Evolutionary conservation across 352 stramenopile species (phyloP).

Genomic region (Saprolegnia parasitica): DNA sequence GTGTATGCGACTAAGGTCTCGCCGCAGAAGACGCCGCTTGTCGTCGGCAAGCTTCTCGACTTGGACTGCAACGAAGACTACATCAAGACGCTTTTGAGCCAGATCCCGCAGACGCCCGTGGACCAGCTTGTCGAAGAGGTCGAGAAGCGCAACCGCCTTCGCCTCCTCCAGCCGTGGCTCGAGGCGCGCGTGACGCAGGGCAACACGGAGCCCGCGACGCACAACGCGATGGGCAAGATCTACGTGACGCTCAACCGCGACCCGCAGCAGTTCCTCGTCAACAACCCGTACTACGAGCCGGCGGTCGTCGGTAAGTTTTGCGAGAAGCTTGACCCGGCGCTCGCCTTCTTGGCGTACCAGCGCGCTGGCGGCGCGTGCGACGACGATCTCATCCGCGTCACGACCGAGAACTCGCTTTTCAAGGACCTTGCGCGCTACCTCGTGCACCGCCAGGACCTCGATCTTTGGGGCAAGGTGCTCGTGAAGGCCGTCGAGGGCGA

Average conservation of each 20-base stretch:
- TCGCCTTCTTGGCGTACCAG: constrained; percentile 99
- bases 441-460: constrained; percentile 98
- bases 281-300: constrained; percentile 99
- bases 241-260: constrained; percentile 99
- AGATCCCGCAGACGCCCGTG: constrained; percentile 91
- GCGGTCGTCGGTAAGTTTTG: constrained; percentile 99
- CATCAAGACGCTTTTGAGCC: constrained; percentile 99
- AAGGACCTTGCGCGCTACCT: constrained; percentile 99
- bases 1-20: constrained; percentile 98
- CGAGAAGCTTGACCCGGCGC: constrained; percentile 98
- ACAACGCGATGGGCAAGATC: constrained; percentile 99
- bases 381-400: constrained; percentile 98
- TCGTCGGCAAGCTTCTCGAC: constrained; percentile 98
- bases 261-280: constrained; percentile 98
- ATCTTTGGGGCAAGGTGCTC: constrained; percentile 97
- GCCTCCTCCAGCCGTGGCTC: constrained; percentile 98
- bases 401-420: constrained; percentile 98
- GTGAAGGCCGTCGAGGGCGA: constrained; percentile 90
- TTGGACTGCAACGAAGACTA: constrained; percentile 99
- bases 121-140: constrained; percentile 98
- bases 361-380: constrained; percentile 97
- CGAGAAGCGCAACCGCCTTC: constrained; percentile 98
- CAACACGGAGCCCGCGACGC: constrained; percentile 97
- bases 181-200: constrained; percentile 98
- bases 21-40: constrained; percentile 96